phyloP scores from a whole-genome alignment of 345 rosid species.

The Fremontodendron californicum region DNA sequence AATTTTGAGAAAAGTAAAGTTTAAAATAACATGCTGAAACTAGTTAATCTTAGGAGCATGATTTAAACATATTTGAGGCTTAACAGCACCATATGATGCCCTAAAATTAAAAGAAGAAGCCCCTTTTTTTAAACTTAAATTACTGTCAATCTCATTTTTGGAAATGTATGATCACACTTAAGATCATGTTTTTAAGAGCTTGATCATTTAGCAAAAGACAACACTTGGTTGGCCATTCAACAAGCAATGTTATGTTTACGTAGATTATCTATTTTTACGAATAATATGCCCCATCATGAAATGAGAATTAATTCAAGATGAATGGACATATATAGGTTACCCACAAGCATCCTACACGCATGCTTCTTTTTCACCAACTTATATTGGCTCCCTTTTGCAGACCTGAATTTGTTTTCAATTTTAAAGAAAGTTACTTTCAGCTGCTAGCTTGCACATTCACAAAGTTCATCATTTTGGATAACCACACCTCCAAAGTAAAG shows the following conservation, averaged over 20 bases:
- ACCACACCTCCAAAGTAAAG: neutral
- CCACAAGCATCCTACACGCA: neutral
- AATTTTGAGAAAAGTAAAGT: neutral
- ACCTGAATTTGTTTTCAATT: neutral
- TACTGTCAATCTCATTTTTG: neutral
- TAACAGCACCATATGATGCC: neutral
- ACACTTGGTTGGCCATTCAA: neutral
- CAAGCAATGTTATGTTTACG: neutral
- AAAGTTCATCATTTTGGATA: neutral
- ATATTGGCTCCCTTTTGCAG: neutral
- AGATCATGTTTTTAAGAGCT: neutral
- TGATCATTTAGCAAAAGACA: neutral
- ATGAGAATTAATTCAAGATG: neutral
- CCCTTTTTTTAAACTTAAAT: neutral
- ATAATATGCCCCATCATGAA: neutral
- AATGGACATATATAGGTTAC: neutral
- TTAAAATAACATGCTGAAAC: neutral
- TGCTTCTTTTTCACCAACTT: neutral
- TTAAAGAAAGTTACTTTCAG: constrained; percentile 1
- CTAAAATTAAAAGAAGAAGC: neutral
- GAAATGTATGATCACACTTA: neutral
- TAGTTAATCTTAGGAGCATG: neutral
- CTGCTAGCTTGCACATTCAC: neutral
- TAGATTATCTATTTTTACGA: neutral
- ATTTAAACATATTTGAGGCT: neutral